A percentile compares a stretch with the other conserved stretches of the same genome.
phyloP scores from a whole-genome alignment of 352 stramenopile species.

The Pythium inflatum region DNA sequence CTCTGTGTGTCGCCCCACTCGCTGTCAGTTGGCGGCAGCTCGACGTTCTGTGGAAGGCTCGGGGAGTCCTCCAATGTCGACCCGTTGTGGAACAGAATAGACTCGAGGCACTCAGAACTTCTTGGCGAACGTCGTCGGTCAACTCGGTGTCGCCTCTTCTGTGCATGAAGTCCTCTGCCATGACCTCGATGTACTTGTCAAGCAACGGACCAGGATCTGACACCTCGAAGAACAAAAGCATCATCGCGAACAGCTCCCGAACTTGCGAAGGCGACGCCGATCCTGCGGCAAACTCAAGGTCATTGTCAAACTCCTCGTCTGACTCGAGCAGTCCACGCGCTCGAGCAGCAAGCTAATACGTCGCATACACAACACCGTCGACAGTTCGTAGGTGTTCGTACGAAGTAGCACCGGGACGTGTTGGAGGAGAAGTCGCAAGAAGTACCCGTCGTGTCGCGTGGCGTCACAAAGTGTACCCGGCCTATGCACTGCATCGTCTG shows the following conservation, averaged over 20 bases:
- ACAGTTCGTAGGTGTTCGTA: conserved; percentile 31
- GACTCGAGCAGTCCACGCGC: conserved; percentile 25
- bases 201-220: conserved; percentile 3
- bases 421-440: conserved; percentile 30
- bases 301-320: conserved; percentile 28
- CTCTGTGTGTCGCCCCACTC: conserved; percentile 6
- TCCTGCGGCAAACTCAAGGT: conserved; percentile 14
- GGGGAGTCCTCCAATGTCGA: conserved; percentile 5
- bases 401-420: conserved; percentile 27
- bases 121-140: conserved; percentile 1
- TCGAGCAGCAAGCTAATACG: conserved; percentile 28
- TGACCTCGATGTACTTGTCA: conserved; percentile 21
- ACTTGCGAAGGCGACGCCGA: conserved; percentile 34
- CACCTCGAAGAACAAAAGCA: conserved; percentile 29
- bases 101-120: conserved; percentile 10
- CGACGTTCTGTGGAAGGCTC: too few species aligned
- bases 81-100: conserved; percentile 16
- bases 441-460: conserved; percentile 28
- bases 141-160: neutral
- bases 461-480: conserved; percentile 25
- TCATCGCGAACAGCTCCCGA: conserved; percentile 35
- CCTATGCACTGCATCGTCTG: conserved; percentile 16
- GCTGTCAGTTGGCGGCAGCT: conserved; percentile 8
- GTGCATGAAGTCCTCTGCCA: conserved; percentile 22
- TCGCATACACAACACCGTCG: conserved; percentile 12